Evolutionary conservation across 208 protist species (phyloP), one percentile per base, ranked within the genome.

Genomic region (Herpetomonas muscarum): DNA sequence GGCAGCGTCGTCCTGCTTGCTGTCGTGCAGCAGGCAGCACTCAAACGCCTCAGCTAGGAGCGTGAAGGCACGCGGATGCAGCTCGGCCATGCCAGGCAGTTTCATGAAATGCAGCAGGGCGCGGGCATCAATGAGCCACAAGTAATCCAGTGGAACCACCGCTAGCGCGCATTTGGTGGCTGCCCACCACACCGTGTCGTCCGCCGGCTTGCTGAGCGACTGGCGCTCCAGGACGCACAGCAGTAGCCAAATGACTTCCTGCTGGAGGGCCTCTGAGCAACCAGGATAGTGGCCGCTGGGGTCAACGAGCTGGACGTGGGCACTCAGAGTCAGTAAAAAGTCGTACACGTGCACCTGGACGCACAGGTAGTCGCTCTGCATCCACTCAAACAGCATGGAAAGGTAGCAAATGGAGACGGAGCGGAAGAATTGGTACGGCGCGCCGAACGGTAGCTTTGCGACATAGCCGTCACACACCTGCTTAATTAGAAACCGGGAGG

Each of bases 341-440:
- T 93, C 85, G 66, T 93, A 95, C 34, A 95, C 89, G 61, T 95
- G 84, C 44, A 79, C 80, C 55, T 83, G 77, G 56, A 95, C 84
- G 59, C 80, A 95, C 28, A 90, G 61, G 61, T 95, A 95, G 50
- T 90, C 84, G 61, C 78, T 91, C 55, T 76, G 65, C 85, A 92
- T 91, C 74, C 83, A 79, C 30, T 74, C 67, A 30, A 92, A 80
- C 30, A 93, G 64, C 53, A 75, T 85, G 25, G 85, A 81, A 32
- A 92, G 54, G 53, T 87, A 93, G 55, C 80, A 90, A n/a, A 90
- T 64, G 24, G 70, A 92, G 19, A 93, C 81, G 9, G 74, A 70
- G 41, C 89, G 82, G 51, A 95, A 86, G 46, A 84, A 76, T 28
- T 49, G 50, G 55, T 88, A 81, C 12, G 80, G 80, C 3, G 80